A percentile compares a stretch with the other conserved stretches of the same genome.
Conservation (phyloP, 768 basidiomycete species). For the Rubroboletus pulcherrimus region DNA sequence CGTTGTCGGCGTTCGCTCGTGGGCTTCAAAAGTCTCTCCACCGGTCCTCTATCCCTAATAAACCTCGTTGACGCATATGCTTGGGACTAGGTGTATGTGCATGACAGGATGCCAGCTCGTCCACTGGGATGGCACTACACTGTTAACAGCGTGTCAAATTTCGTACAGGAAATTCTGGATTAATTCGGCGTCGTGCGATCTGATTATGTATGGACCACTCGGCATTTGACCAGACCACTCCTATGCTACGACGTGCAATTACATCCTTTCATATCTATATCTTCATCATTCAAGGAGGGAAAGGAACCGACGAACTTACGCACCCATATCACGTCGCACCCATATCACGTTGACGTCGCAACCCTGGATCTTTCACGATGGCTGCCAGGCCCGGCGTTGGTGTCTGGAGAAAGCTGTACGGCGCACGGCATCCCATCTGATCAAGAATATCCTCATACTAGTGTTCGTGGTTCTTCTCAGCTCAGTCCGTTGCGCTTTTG, state of each 20-base stretch:
- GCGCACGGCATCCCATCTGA: not conserved
- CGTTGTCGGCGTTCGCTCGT: not conserved
- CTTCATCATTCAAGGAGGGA: not conserved
- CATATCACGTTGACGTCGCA: not conserved
- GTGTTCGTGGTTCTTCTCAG: not conserved
- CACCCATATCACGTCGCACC: not conserved
- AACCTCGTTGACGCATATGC: constrained; percentile 3
- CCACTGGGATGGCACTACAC: not conserved
- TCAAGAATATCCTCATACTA: constrained; percentile 2
- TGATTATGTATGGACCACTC: constrained; percentile 3
- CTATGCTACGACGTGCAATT: not conserved
- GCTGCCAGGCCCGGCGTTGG: not conserved
- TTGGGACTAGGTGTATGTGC: constrained; percentile 14
- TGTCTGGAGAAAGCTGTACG: not conserved
- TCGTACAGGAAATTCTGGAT: constrained; percentile 12
- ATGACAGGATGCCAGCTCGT: not conserved
- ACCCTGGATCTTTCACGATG: not conserved
- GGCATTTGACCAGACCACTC: not conserved
- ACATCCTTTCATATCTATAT: not conserved
- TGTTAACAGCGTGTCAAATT: not conserved
- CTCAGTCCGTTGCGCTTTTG: not conserved
- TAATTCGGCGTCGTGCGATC: not conserved
- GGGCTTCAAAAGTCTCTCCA: not conserved
- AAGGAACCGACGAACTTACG: not conserved
- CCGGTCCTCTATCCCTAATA: not conserved